phyloP scores from a whole-genome alignment of 768 basidiomycete genomes.

The Tulasnella sp. region DNA sequence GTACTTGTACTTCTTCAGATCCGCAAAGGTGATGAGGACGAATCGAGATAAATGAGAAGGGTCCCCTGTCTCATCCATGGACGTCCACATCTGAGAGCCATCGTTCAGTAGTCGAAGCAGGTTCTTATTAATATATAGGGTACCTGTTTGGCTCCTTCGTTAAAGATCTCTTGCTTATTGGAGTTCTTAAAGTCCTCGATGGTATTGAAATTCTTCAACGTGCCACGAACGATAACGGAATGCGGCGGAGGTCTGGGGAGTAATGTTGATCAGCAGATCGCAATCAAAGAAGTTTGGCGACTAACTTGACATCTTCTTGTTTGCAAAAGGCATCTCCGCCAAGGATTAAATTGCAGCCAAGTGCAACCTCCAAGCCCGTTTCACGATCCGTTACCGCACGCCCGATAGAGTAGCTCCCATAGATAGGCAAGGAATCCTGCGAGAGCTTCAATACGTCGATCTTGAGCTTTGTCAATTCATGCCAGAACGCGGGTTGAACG shows the following conservation, averaged over 20 bases:
- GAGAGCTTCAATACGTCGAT: conserved; percentile 81
- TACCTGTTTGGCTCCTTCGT: conserved; percentile 59
- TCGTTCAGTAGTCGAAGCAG: background rate
- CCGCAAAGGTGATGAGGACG: conserved; percentile 86
- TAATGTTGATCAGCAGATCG: background rate
- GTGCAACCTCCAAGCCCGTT: conserved; percentile 59
- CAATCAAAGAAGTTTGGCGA: conserved; percentile 7
- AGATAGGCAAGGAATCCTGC: conserved; percentile 53
- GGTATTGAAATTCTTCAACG: conserved; percentile 91
- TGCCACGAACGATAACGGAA: conserved; percentile 47
- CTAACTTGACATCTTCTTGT: conserved; percentile 38
- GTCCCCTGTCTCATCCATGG: conserved; percentile 42
- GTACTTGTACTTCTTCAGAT: conserved; percentile 96
- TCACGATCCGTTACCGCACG: conserved; percentile 64
- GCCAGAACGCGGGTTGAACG: conserved; percentile 89
- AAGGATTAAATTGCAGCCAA: conserved; percentile 57
- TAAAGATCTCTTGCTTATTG: conserved; percentile 82
- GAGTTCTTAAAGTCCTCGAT: conserved; percentile 90
- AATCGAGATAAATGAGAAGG: conserved; percentile 59
- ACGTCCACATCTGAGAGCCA: conserved; percentile 53
- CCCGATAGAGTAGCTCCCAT: conserved; percentile 61
- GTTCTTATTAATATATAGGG: background rate
- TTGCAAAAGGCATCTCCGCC: conserved; percentile 50
- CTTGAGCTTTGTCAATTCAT: conserved; percentile 78
- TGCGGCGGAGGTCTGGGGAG: conserved; percentile 33